Evolutionary conservation across 345 rosid genomes (phyloP), one percentile per base, ranked within the genome.

Genomic region (Corchorus olitorius): DNA sequence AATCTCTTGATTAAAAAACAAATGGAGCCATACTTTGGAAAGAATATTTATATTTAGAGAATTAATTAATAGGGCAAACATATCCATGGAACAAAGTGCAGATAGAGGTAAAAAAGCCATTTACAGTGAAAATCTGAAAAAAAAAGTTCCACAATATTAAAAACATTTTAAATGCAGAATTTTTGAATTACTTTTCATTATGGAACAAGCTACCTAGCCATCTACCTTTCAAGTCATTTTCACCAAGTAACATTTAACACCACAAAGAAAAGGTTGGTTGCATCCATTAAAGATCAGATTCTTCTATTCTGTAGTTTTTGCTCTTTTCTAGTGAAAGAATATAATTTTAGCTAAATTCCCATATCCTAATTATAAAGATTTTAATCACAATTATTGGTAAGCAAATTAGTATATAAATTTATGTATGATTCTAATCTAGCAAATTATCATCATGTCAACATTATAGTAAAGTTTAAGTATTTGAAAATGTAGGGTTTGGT

Each of bases 211-310:
- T 2, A 16, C 9, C 70, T n/a, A 14, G 6, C 0, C 0, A 17
- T 58, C 16, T 15, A 35, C 59, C 43, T 39, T 19, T 2, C 39
- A 39, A 12, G 73, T 72, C 76, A 43, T 77, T 82, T 64, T 78
- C 77, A 73, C 70, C 55, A 67, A 80, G 73, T 81, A 41, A 70
- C 56, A 70, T 46, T 66, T 45, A 45, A 74, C 52, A 65, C 65
- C 48, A 7, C 59, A 48, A 37, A 33, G 20, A 75, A 75, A 67
- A 7, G 54, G 71, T 73, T 81, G 53, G 86, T 63, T 79, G 75
- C 70, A 74, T 74, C 70, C 48, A 81, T 63, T 73, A 75, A 77
- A 79, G 80, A 62, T 68, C 60, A 43, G 62, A 45, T 70, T 34
- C 60, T 71, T 27, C 52, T 4, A 55, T 59, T 49, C 53, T 27